Base-by-base conservation (phyloP, 208 protist species). In the Acanthamoeba sp. region DNA sequence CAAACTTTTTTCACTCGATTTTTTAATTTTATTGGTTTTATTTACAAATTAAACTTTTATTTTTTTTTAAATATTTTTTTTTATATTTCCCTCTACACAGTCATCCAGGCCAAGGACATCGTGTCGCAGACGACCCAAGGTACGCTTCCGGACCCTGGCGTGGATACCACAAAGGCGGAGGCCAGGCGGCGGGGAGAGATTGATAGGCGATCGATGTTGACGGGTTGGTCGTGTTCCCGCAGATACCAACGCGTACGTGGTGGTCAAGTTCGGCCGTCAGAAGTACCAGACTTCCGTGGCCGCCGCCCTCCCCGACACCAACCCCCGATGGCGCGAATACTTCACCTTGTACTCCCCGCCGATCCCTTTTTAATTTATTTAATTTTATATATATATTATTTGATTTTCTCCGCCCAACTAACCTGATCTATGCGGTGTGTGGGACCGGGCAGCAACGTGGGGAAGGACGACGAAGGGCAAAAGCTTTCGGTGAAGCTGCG, bases 71-170 rank as follows among this genome's bases (percentile, higher is more conserved):
- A n/a, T n/a, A n/a, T n/a, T 80, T 32, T 80, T 80, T 18, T 10
- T 48, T 69, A 9, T 6, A 7, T 80, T 10, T 45, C 9, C 42
- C 9, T 5, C 12, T 6, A 24, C 69, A 24, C 20, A 84, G 73
- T 84, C 9, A 84, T 84, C 20, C 73, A 84, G n/a, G 38, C 38
- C 40, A 84, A 84, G 42, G 7, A 84, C 9, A 18, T 84, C 7
- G 73, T 84, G n/a, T 38, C 38, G 4, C 73, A 38, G 10, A 38
- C 9, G 22, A 6, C 2, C 48, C 38, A 84, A 52, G 73, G 73
- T 84, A 1, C 38, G 64, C 34, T 2, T 18, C 18, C n/a, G n/a
- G n/a, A n/a, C n/a, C n/a, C n/a, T n/a, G n/a, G n/a, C n/a, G n/a
- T n/a, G n/a, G n/a, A n/a, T n/a, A n/a, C n/a, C n/a, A n/a, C n/a